Evolutionary conservation across 116 monocot species (phyloP), one percentile per base, ranked within the genome.

Genomic region (Trichopus zeylanicus): DNA sequence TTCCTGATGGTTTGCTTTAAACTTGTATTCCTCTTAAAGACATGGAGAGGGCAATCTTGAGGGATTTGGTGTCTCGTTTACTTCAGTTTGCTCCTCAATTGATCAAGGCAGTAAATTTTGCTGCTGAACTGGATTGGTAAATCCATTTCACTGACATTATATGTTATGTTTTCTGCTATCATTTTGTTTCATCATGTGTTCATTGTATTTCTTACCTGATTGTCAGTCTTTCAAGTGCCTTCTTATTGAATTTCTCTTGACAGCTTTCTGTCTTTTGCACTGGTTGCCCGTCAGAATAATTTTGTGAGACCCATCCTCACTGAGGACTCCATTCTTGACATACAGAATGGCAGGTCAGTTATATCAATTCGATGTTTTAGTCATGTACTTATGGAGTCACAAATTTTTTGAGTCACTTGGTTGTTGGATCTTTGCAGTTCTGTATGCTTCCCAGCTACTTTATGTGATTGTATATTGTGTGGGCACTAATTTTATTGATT

Each of bases 81-180:
- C 81, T 88, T 64, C 75, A 75, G 24, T 98, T 80, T 75, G 48
- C 75, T 38, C 75, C 77, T 34, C 85, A 85, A 23, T 61, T 98
- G 31, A 73, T 79, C 34, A 78, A 68, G 46, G 91, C 91, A 58
- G 79, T 85, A 11, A 77, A 91, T 71, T 91, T 91, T 74, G 91
- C 85, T 55, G 91, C 98, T 57, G 98, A 98, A 70, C 84, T 98
- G 68, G 98, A 98, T 58, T 98, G 97, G 95, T 97, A 70, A 26
- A 26, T 21, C 28, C 34, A 16, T 4, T 42, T 13, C n/a, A n/a
- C 13, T 18, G 8, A 37, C 13, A 42, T 23, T 48, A 32, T 56
- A 23, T 30, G 5, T 2, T 46, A 16, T 56, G 6, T 23, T 26
- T 7, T 48, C 22, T 29, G 52, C 1, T 31, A 0, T 1, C 48